phyloP scores from a whole-genome alignment of 2,329 filamentous ascomycete species.

The Nemania serpens region DNA sequence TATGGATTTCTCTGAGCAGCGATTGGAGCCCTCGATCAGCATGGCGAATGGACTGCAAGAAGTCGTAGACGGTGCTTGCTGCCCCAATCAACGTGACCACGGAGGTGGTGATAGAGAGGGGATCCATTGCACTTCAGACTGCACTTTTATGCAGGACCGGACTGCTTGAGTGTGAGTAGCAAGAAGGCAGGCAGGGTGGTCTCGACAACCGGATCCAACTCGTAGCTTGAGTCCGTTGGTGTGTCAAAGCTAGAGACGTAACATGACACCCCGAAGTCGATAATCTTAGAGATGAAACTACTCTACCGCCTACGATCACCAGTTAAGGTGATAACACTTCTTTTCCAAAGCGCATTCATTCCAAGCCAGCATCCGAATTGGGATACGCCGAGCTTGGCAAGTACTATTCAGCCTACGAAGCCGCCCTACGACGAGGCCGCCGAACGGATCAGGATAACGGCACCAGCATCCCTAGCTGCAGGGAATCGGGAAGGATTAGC shows the following conservation, averaged over 20 bases:
- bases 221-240: background rate
- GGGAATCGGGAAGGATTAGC: slow-evolving; percentile 11
- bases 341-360: background rate
- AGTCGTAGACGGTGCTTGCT: slow-evolving; percentile 23
- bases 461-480: background rate
- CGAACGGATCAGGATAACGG: background rate
- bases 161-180: background rate
- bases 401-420: slow-evolving; percentile 17
- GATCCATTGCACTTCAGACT: slow-evolving; percentile 21
- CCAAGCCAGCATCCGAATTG: background rate
- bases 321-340: background rate
- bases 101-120: slow-evolving; percentile 28
- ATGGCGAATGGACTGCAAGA: slow-evolving; percentile 25
- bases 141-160: background rate
- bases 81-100: slow-evolving; percentile 25
- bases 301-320: background rate
- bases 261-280: background rate
- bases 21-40: slow-evolving; percentile 24
- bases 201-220: background rate
- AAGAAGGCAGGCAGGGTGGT: too few species aligned
- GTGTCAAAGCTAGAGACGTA: slow-evolving; percentile 1
- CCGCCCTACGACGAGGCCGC: background rate
- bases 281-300: background rate
- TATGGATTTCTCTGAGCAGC: slow-evolving; percentile 20
- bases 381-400: background rate